Evolutionary conservation across 2,329 filamentous ascomycete species (phyloP).

Genomic region (Aspergillus aculeatus): DNA sequence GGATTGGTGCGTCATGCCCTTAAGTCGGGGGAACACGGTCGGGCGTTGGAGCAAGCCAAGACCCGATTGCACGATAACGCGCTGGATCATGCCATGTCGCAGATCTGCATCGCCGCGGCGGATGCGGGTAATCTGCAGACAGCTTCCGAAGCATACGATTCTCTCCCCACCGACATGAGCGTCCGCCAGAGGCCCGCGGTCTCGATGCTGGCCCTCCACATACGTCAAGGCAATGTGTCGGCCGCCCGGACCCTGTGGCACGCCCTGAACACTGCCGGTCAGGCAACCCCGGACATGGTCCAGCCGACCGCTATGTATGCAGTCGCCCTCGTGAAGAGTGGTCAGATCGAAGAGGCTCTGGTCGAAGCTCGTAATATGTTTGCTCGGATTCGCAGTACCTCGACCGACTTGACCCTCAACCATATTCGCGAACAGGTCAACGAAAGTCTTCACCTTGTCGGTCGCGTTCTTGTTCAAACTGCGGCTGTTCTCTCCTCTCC

Average conservation of each 20-base stretch:
- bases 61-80: slow-evolving; percentile 55
- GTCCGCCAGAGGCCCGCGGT: slow-evolving; percentile 61
- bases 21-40: slow-evolving; percentile 65
- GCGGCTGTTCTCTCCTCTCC: slow-evolving; percentile 53
- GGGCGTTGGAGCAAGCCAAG: slow-evolving; percentile 74
- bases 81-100: slow-evolving; percentile 64
- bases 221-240: slow-evolving; percentile 76
- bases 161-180: slow-evolving; percentile 55
- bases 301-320: slow-evolving; percentile 90
- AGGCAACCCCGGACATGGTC: slow-evolving; percentile 66
- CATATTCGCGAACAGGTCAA: slow-evolving; percentile 78
- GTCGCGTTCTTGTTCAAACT: slow-evolving; percentile 55
- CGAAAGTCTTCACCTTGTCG: slow-evolving; percentile 73
- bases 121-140: slow-evolving; percentile 71
- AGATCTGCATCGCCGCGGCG: slow-evolving; percentile 74
- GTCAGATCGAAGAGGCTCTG: slow-evolving; percentile 78
- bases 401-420: slow-evolving; percentile 49
- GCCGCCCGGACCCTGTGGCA: slow-evolving; percentile 79
- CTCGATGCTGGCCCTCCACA: slow-evolving; percentile 81
- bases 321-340: slow-evolving; percentile 80
- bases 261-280: slow-evolving; percentile 60
- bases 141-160: slow-evolving; percentile 65
- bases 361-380: slow-evolving; percentile 83
- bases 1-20: slow-evolving; percentile 80
- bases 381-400: slow-evolving; percentile 68